These are phyloP conservation scores for Parasitella parasitica DNA, from an alignment of 371 early-diverging fungal genomes.

Conservation along the genomic window DNA sequence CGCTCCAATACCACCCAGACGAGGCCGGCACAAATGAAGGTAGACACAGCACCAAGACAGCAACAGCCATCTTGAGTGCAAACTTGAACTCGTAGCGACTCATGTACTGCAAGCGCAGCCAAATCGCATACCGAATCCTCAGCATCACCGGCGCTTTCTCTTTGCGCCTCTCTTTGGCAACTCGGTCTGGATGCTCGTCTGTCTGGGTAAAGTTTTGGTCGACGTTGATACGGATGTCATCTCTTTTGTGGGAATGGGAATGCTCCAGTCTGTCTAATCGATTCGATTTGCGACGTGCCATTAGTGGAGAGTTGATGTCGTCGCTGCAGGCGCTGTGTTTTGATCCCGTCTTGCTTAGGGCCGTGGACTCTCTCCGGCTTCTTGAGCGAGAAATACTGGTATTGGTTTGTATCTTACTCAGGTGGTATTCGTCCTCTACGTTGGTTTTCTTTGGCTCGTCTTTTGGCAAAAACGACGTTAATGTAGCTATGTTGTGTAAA, in stretches of 20 bases:
- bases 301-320: background rate
- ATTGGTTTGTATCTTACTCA: slow-evolving; percentile 30
- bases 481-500: slow-evolving; percentile 15
- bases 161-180: background rate
- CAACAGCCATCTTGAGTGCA: slow-evolving; percentile 60
- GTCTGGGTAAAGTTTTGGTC: background rate
- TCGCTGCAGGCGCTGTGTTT: background rate
- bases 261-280: too few relatives aligned
- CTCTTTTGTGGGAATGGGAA: background rate
- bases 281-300: slow-evolving; percentile 3
- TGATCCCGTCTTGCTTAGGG: background rate
- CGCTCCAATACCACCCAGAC: slow-evolving; percentile 34
- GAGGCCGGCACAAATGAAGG: slow-evolving; percentile 54
- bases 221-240: slow-evolving; percentile 9
- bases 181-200: background rate
- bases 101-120: slow-evolving; percentile 44
- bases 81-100: slow-evolving; percentile 56
- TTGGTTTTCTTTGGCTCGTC: slow-evolving; percentile 24
- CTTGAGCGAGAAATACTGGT: slow-evolving; percentile 18
- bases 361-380: slow-evolving; percentile 6
- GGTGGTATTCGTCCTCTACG: slow-evolving; percentile 33
- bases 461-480: slow-evolving; percentile 27
- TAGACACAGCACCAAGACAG: slow-evolving; percentile 42
- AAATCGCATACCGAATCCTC: slow-evolving; percentile 47
- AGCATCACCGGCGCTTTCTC: slow-evolving; percentile 18